phyloP scores from a whole-genome alignment of 371 early-diverging fungal species.

The Gilbertella persicaria region DNA sequence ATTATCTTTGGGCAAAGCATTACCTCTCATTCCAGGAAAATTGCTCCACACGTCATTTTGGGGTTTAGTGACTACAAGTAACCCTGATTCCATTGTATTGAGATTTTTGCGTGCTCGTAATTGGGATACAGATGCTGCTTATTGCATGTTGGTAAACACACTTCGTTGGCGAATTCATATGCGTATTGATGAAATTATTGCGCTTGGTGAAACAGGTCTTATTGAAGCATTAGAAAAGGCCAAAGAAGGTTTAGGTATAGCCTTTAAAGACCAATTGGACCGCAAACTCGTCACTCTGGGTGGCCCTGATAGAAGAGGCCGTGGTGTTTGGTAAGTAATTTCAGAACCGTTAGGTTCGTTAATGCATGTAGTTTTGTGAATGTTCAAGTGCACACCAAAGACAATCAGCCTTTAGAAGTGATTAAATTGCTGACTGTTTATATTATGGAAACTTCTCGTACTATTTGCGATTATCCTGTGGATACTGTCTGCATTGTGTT shows the following conservation, averaged over 20 bases:
- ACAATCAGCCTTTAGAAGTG: conserved; percentile 48
- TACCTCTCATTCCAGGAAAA: conserved; percentile 40
- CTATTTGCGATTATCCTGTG: conserved; percentile 66
- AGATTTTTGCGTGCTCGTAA: conserved; percentile 80
- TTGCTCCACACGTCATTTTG: conserved; percentile 49
- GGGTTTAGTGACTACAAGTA: conserved; percentile 56
- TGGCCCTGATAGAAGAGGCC: conserved; percentile 56
- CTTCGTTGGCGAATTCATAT: conserved; percentile 67
- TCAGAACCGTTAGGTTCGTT: neutral
- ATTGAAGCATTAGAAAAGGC: conserved; percentile 38
- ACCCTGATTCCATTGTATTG: conserved; percentile 67
- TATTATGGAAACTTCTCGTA: conserved; percentile 77
- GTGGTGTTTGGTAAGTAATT: conserved; percentile 60
- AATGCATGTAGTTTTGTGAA: conserved; percentile 47
- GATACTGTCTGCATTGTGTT: conserved; percentile 58
- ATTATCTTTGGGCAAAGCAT: conserved; percentile 42
- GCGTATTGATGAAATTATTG: conserved; percentile 57
- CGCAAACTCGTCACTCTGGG: conserved; percentile 37
- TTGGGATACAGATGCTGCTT: conserved; percentile 73
- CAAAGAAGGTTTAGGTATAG: conserved; percentile 10
- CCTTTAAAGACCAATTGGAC: conserved; percentile 16
- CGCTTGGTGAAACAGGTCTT: conserved; percentile 55
- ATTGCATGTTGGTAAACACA: conserved; percentile 60
- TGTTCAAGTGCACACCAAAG: conserved; percentile 52
- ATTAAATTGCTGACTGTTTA: conserved; percentile 63